Percentiles rank a stretch among this genome's conserved stretches.
phyloP scores from a whole-genome alignment of 2,329 filamentous ascomycete species.

The Emmonsia crescens region DNA sequence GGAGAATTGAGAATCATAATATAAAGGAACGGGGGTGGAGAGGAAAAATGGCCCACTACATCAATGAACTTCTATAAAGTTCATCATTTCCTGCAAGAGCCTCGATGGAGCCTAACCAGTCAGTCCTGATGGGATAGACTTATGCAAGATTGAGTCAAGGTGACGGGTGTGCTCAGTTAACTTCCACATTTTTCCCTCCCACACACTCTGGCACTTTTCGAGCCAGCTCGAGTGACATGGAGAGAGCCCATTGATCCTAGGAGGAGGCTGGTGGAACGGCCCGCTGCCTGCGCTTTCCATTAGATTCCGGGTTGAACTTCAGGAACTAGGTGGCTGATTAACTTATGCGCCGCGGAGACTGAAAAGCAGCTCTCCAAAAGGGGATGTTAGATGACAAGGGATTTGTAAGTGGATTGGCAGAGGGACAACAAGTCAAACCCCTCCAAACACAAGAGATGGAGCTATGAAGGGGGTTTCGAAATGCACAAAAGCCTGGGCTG shows the following conservation, averaged over 20 bases:
- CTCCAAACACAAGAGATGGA: conserved; percentile 1
- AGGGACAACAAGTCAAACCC: conserved; percentile 2
- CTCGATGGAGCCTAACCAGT: conserved; percentile 24
- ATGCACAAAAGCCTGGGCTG: conserved; percentile 1
- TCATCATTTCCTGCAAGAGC: conserved; percentile 9
- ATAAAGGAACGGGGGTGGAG: conserved; percentile 3
- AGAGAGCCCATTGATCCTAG: conserved; percentile 29
- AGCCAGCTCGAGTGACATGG: conserved; percentile 22
- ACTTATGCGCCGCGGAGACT: not conserved
- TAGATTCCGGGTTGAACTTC: conserved; percentile 17
- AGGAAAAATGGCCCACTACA: not conserved
- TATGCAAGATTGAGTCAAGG: conserved; percentile 29
- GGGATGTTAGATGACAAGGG: conserved; percentile 3
- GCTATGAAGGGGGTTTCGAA: conserved; percentile 1
- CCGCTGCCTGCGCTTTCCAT: conserved; percentile 31
- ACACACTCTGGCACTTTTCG: conserved; percentile 18
- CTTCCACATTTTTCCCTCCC: conserved; percentile 19
- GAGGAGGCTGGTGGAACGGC: conserved; percentile 32
- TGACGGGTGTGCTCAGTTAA: conserved; percentile 17
- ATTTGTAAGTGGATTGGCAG: conserved; percentile 8
- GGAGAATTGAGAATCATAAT: conserved; percentile 5
- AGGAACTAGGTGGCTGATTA: conserved; percentile 9
- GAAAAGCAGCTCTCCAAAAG: conserved; percentile 10
- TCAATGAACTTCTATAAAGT: not conserved
- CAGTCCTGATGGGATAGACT: conserved; percentile 26